Base-by-base conservation (phyloP, 345 rosid genomes). In the Clausena lansium region DNA sequence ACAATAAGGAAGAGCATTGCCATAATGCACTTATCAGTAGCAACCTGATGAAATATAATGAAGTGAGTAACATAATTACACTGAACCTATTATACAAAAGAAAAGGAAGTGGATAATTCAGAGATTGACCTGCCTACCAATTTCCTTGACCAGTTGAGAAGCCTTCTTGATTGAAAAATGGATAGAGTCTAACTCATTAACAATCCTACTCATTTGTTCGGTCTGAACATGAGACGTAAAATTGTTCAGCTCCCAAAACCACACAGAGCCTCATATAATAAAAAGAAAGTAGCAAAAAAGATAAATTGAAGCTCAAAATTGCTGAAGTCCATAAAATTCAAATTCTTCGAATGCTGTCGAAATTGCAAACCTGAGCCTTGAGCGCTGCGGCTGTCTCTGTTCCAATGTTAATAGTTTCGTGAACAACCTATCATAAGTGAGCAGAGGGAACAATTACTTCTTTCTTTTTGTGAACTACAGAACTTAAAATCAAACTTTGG, bases 121-220 rank as follows among this genome's bases (percentile, higher is more conserved):
- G 86, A 86, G 77, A 88, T 86, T 83, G 87, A 95, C 98, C 97
- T 96, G 99, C 88, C 99, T 92, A 88, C 98, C 95, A 70, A 94
- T 90, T 88, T 94, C 98, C 90, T 94, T 96, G 76, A 94, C 99
- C 81, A 96, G 83, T 86, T 94, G 82, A 67, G 98, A 90, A 76
- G 99, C 99, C 79, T 86, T 96, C 88, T 96, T 91, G 84, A 96
- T 84, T 63, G 99, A 96, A 78, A 94, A 96, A 83, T 96, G 94
- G 78, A 96, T 96, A 25, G 99, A 89, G 81, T 96, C 99, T 5
- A 96, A 88, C 83, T 96, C 99, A 83, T 96, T 92, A 64, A 96
- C 98, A 74, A 96, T 90, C 87, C 97, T 92, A 82, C 95, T 88
- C 99, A 96, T 96, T 90, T 96, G 97, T 75, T 96, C 99, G 5